phyloP scores from a whole-genome alignment of 2,329 filamentous ascomycete genomes.

The Fusarium sp. region DNA sequence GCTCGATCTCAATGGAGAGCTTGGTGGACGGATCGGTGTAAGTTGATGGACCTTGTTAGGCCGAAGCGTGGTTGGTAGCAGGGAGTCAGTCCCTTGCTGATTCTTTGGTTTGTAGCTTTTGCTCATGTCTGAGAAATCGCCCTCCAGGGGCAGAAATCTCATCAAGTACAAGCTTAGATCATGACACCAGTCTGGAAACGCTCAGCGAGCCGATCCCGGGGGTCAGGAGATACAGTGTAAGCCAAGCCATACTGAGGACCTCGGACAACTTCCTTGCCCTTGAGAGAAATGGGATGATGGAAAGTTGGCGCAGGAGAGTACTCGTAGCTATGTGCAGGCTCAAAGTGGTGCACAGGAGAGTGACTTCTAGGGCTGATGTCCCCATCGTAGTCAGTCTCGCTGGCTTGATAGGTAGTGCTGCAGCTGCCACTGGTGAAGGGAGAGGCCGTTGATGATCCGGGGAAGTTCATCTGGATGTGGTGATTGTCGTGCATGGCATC shows the following conservation, averaged over 20 bases:
- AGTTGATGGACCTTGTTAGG: neutral
- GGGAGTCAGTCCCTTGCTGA: neutral
- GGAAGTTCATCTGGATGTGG: constrained; percentile 51
- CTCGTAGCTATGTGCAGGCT: constrained; percentile 17
- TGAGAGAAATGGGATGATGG: constrained; percentile 44
- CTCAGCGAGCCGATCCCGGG: constrained; percentile 46
- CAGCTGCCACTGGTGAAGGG: constrained; percentile 60
- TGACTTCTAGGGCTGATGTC: constrained; percentile 33
- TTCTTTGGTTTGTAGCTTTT: constrained; percentile 42
- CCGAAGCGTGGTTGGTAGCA: neutral
- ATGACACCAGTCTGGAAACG: constrained; percentile 27
- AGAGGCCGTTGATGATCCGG: constrained; percentile 48
- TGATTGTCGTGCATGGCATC: constrained; percentile 47
- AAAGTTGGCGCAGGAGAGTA: constrained; percentile 26
- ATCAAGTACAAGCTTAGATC: constrained; percentile 14
- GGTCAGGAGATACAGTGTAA: constrained; percentile 49
- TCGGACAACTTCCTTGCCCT: constrained; percentile 56
- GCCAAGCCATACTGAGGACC: constrained; percentile 45
- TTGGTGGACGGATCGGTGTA: constrained; percentile 9
- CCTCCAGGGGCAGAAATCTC: constrained; percentile 45
- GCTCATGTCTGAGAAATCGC: constrained; percentile 52
- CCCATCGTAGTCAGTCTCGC: constrained; percentile 44
- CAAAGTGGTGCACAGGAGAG: constrained; percentile 12
- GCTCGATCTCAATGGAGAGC: constrained; percentile 26
- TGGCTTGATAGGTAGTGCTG: constrained; percentile 57